Evolutionary conservation across 495 filamentous ascomycete species (phyloP), one percentile per base, ranked within the genome.

Genomic region (Tetracladium marchalianum): DNA sequence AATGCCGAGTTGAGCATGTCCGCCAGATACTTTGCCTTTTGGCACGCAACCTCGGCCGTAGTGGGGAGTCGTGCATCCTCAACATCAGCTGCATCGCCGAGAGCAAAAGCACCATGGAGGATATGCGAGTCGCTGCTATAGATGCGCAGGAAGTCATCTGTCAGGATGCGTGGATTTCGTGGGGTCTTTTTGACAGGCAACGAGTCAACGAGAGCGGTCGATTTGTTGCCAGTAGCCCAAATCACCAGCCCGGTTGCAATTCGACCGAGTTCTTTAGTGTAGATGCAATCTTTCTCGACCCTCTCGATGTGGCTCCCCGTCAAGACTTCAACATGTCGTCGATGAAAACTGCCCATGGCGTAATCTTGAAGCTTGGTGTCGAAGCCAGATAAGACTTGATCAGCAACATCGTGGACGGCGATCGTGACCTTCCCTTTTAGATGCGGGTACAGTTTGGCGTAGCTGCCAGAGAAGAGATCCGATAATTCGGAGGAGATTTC

Each of bases 401-500:
- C 44, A 17, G 60, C 60, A 15, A 63, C 58, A 47, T 65, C 60
- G 43, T 63, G 51, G 50, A 65, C 57, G 11, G 55, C 51, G 24
- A 65, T 52, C 9, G 19, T 37, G 15, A 60, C 38, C 11, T 54
- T 43, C 5, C 39, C 52, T 37, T 44, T 44, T 0, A 65, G 47
- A 33, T 62, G 42, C 1, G 60, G 60, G 47, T 62, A 65, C 17
- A 65, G 43, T 11, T 44, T 33, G 11, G 35, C 40, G 12, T 44
- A 43, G 7, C 18, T 19, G 6, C 16, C 24, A 4, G 17, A 12
- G 18, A 35, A 43, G 7, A 93, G 76, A 55, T 94, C 89, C 60
- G 87, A 80, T n/a, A 95, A 72, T 53, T 90, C 83, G 2, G 84
- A 85, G 0, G 85, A 82, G 50, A 89, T 85, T 55, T 95, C 89